Percentiles rank a stretch among this genome's conserved stretches.
These are phyloP conservation scores for Russula emetica DNA, from an alignment of 768 basidiomycete species.

Conservation along the genomic window DNA sequence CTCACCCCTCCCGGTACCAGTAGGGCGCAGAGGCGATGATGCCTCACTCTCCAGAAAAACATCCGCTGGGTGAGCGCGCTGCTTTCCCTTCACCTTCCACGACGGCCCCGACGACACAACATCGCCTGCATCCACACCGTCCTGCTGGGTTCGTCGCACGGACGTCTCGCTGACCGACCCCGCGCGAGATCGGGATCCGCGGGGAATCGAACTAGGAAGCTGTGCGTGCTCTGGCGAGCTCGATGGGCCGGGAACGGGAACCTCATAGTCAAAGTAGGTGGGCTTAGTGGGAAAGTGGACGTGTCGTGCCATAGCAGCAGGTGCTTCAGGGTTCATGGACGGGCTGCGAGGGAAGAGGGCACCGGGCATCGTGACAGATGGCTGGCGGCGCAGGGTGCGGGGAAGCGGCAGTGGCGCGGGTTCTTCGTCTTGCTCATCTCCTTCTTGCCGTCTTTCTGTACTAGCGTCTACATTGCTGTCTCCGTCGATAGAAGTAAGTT, in stretches of 20 bases:
- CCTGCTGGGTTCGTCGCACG: neutral
- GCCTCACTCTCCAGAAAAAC: neutral
- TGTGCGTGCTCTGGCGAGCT: slow-evolving; percentile 10
- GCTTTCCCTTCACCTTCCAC: slow-evolving; percentile 33
- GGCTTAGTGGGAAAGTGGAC: slow-evolving; percentile 39
- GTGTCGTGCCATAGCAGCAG: slow-evolving; percentile 32
- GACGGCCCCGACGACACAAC: slow-evolving; percentile 13
- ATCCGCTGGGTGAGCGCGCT: slow-evolving; percentile 18
- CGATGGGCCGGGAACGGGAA: slow-evolving; percentile 19
- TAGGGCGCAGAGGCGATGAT: slow-evolving; percentile 6
- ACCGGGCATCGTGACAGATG: slow-evolving; percentile 69
- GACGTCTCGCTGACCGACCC: slow-evolving; percentile 4
- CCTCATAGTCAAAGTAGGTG: slow-evolving; percentile 16
- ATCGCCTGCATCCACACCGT: neutral
- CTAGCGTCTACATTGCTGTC: neutral
- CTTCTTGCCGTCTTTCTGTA: slow-evolving; percentile 28
- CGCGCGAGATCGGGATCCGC: slow-evolving; percentile 11
- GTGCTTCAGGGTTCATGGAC: slow-evolving; percentile 47
- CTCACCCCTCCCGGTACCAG: neutral
- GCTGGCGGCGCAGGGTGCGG: slow-evolving; percentile 38
- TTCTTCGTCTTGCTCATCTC: slow-evolving; percentile 19
- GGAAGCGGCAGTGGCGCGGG: slow-evolving; percentile 35
- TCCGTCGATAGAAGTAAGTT: neutral
- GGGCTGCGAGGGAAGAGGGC: slow-evolving; percentile 71
- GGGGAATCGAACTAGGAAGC: neutral